Evolutionary conservation across 495 filamentous ascomycete genomes (phyloP), one percentile per base, ranked within the genome.

Genomic region (Bacidia rubella): DNA sequence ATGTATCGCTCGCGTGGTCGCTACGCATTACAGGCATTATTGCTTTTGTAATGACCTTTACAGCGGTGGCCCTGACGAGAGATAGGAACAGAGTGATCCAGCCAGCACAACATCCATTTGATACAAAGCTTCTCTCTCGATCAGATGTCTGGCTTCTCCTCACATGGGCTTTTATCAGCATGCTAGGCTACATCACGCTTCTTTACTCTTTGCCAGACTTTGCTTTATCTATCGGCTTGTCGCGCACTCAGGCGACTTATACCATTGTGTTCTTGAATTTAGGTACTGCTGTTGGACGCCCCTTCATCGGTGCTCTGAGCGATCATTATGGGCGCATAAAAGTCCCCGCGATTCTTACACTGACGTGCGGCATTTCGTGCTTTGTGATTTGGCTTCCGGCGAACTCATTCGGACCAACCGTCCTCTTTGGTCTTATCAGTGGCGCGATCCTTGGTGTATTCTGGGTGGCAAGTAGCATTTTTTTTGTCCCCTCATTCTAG

Each of bases 341-440:
- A 53, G 69, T 81, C 29, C 76, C 83, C 11, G 70, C 69, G 2
- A 48, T 73, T 0, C 73, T 79, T 47, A 83, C 81, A 0, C 61
- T 83, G 17, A 55, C 79, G 7, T 75, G 74, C 11, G 79, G 76
- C 2, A 24, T 86, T 5, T 66, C 76, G 10, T 72, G 74, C 35
- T 74, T 88, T 48, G 75, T 78, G 17, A 64, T 88, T 3, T 90
- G 85, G 85, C 75, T 79, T 27, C 78, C 77, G 11, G 78, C 81
- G 1, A 72, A 71, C 42, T 70, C 63, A 38, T 77, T 74, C 42
- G 76, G 76, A 1, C 70, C 80, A 2, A 65, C 82, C 26, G 74
- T 82, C 22, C 73, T 86, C 43, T 88, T 82, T 61, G 74, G 79
- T 2, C 59, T 87, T 5, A 66, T 84, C 10, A 68, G 69, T 21